These are phyloP conservation scores for Acrocalymma vagum DNA, from an alignment of 2,329 filamentous ascomycete genomes.

Conservation along the genomic window DNA sequence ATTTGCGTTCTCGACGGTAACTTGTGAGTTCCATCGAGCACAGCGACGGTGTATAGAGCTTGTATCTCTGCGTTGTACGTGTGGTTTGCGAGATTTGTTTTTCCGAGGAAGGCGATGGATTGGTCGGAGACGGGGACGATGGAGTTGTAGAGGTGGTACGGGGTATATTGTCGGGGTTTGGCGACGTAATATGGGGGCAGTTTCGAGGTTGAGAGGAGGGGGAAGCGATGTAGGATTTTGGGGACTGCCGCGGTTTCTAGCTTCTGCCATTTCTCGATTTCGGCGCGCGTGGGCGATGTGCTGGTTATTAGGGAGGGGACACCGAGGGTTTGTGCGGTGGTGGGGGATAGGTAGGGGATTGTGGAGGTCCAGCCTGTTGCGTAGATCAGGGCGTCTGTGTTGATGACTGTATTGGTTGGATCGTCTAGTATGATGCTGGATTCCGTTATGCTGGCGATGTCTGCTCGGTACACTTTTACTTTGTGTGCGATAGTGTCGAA, in stretches of 20 bases:
- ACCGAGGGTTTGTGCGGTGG: constrained; percentile 12
- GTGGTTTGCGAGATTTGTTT: constrained; percentile 28
- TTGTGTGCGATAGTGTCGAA: constrained; percentile 25
- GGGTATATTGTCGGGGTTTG: constrained; percentile 9
- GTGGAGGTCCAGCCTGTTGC: constrained; percentile 26
- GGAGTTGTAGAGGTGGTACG: constrained; percentile 22
- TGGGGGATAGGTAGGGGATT: constrained; percentile 12
- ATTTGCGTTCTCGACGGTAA: constrained; percentile 6
- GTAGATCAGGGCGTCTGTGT: constrained; percentile 26
- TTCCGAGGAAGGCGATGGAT: constrained; percentile 37
- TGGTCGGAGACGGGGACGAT: constrained; percentile 31
- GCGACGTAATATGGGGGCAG: constrained; percentile 20
- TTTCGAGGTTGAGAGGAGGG: constrained; percentile 17
- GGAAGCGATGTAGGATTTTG: constrained; percentile 19
- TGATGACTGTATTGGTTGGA: constrained; percentile 16
- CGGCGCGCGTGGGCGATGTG: neutral
- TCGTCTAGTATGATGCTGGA: constrained; percentile 15
- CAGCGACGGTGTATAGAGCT: constrained; percentile 34
- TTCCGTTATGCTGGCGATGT: constrained; percentile 17
- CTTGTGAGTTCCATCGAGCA: constrained; percentile 20
- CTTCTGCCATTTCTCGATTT: constrained; percentile 11
- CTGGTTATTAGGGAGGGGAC: constrained; percentile 9
- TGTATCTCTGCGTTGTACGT: constrained; percentile 36
- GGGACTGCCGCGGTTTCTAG: constrained; percentile 20
- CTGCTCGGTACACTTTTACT: constrained; percentile 30